Percentiles rank a stretch among this genome's conserved stretches.
Evolutionary conservation across 306 rosid genomes (phyloP).

Genomic region (Dryas drummondii): DNA sequence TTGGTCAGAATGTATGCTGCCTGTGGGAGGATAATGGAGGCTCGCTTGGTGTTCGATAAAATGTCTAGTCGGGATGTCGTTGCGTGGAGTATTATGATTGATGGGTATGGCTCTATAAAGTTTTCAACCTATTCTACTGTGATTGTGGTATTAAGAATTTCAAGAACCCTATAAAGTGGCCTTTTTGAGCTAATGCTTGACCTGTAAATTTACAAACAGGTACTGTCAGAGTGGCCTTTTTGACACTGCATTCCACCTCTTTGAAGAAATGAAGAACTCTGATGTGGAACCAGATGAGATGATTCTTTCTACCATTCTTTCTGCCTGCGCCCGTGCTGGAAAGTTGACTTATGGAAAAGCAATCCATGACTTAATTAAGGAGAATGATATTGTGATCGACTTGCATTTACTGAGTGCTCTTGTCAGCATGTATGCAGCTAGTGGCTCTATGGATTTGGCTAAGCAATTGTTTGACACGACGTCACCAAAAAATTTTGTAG

Average conservation of each 20-base stretch:
- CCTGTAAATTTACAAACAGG: conserved; percentile 38
- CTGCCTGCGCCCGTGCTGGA: conserved; percentile 63
- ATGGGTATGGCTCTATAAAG: conserved; percentile 48
- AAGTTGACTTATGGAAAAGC: conserved; percentile 41
- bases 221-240: conserved; percentile 63
- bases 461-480: conserved; percentile 46
- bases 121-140: background rate
- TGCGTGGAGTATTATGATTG: conserved; percentile 79
- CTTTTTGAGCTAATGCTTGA: background rate
- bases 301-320: conserved; percentile 60
- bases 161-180: background rate
- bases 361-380: conserved; percentile 42
- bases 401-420: conserved; percentile 61
- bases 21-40: conserved; percentile 59
- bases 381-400: conserved; percentile 36
- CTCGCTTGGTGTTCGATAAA: conserved; percentile 74
- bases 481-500: conserved; percentile 47
- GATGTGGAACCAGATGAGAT: conserved; percentile 53
- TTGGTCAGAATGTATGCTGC: conserved; percentile 64
- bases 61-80: conserved; percentile 73
- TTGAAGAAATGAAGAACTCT: conserved; percentile 69
- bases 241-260: conserved; percentile 53
- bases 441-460: conserved; percentile 75
- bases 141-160: background rate
- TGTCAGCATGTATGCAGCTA: conserved; percentile 62